Evolutionary conservation across 1,284 basidiomycete species (phyloP), one percentile per base, ranked within the genome.

Genomic region (Coniferiporia sulphurascens): DNA sequence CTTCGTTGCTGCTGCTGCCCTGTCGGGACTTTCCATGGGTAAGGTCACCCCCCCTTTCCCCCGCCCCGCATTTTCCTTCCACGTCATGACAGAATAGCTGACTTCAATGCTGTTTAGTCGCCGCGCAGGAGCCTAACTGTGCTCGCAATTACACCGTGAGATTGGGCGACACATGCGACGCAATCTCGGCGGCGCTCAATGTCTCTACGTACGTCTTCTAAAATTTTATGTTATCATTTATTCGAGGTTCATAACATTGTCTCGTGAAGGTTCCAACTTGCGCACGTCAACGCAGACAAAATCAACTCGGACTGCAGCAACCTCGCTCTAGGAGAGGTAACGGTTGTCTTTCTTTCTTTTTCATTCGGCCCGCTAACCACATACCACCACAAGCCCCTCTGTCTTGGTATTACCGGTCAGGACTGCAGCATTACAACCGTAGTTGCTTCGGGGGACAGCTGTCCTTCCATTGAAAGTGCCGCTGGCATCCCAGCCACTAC

Each of bases 121-220:
- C 9, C 13, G 51, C 51, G 43, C 53, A 55, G 32, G 17, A 32
- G 22, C 45, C 46, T 13, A 49, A 66, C 22, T 81, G 79, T 66
- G 67, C 71, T n/a, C 73, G 75, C 51, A 69, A 65, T 55, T 80
- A 79, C 66, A 75, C 70, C 43, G 73, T 81, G 48, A 60, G 71
- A 36, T 62, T 64, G 0, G 76, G 74, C n/a, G 78, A 80, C 65
- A 73, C 71, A 43, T 81, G 79, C 64, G 77, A 81, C 67, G 69
- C 64, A 50, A 79, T 81, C 64, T 79, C 78, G 34, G 72, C 72
- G 36, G 70, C 72, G 36, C 70, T 77, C 46, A 74, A 75, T 56
- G 75, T 72, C 17, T 79, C 78, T 10, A 79, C 78, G 72, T 76
- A 51, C 56, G 64, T 65, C 17, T 27, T 10, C n/a, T 22, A n/a